Conservation (phyloP, 306 rosid genomes). For the Cicer bijugum region DNA sequence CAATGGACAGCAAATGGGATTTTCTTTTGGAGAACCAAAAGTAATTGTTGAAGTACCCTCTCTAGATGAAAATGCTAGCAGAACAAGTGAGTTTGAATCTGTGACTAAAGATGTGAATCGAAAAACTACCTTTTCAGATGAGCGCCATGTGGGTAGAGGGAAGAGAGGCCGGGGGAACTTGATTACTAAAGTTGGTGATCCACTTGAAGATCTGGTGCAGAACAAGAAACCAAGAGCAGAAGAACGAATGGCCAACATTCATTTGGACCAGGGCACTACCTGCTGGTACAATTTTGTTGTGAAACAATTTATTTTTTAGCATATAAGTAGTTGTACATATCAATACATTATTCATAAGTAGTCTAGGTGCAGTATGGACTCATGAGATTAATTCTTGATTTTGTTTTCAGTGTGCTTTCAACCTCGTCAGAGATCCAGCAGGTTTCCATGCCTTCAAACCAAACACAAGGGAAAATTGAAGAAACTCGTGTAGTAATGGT, state of each 20-base stretch:
- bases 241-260: slow-evolving; percentile 41
- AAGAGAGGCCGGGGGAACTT: slow-evolving; percentile 66
- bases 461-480: slow-evolving; percentile 51
- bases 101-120: slow-evolving; percentile 54
- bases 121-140: slow-evolving; percentile 48
- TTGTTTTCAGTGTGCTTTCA: slow-evolving; percentile 60
- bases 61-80: slow-evolving; percentile 45
- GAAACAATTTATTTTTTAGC: slow-evolving; percentile 32
- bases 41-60: slow-evolving; percentile 84
- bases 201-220: slow-evolving; percentile 48
- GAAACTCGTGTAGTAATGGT: slow-evolving; percentile 59
- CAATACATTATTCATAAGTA: slow-evolving; percentile 1
- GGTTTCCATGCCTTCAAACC: slow-evolving; percentile 51
- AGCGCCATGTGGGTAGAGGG: slow-evolving; percentile 53
- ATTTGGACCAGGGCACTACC: slow-evolving; percentile 47
- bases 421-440: slow-evolving; percentile 52
- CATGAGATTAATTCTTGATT: slow-evolving; percentile 16
- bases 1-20: slow-evolving; percentile 50
- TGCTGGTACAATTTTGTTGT: slow-evolving; percentile 48
- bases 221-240: slow-evolving; percentile 72
- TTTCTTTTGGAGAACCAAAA: slow-evolving; percentile 75
- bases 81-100: slow-evolving; percentile 47
- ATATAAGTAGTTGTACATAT: slow-evolving; percentile 27
- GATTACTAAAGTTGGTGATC: slow-evolving; percentile 44
- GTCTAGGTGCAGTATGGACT: slow-evolving; percentile 27